Evolutionary conservation across 768 basidiomycete genomes (phyloP), one percentile per base, ranked within the genome.

Genomic region (Pleurotus sapidus): DNA sequence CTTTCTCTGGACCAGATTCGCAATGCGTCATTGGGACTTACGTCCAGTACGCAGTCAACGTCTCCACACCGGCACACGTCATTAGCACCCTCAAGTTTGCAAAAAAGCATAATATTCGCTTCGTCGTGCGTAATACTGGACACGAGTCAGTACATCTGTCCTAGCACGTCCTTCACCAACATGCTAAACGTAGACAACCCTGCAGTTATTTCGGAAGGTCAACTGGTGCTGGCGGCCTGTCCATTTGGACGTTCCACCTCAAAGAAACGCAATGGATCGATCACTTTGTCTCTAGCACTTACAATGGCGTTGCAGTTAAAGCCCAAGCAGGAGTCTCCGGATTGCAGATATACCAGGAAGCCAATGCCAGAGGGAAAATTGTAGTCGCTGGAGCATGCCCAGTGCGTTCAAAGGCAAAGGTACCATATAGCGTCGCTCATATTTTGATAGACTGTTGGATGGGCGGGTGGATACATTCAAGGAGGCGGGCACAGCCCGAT

Each of bases 391-490:
- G 42, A 15, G 42, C 42, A 43, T 43, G 42, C 18, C 42, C 42
- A 20, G 42, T 43, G 6, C 5, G 42, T 43, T 43, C 18, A 20
- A 43, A 7, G 15, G 15, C 42, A 11, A 43, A n/a, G 2, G 1
- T 43, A 8, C 8, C 9, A 11, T 34, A 34, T 34, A 9, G 8
- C 30, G 11, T 9, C 30, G 30, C 30, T 34, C 30, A 34, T 34
- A 34, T 34, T 34, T 11, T 9, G 2, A n/a, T 5, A 12, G 51
- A 70, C 74, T 7, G 64, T 78, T 5, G 75, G 74, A 42, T 67
- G 72, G 48, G 66, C 70, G 17, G 76, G 74, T 15, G 77, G 76
- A 14, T 79, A 74, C 65, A 56, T 71, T 15, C 64, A 68, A 59
- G 69, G 78, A 3, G 77, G 72, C n/a, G 76, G 78, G 1, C 74